Conservation (phyloP, 108 stramenopile species). For the Cylindrotheca closterium region DNA sequence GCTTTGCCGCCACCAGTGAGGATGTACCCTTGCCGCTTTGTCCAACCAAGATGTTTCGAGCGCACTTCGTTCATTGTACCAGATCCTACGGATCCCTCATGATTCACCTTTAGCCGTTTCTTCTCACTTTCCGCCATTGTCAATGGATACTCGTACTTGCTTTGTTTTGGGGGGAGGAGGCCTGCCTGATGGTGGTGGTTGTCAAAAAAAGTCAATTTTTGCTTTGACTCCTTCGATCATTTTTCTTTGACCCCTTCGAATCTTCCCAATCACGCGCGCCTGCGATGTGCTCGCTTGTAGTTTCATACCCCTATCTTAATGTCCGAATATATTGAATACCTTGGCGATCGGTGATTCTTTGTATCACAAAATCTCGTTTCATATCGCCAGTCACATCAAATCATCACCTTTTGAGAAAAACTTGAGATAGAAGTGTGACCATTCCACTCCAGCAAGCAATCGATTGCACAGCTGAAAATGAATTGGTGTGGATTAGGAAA, state of each 20-base stretch:
- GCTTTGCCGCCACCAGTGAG: conserved; percentile 71
- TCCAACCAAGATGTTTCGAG: conserved; percentile 60
- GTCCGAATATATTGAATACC: too few species aligned
- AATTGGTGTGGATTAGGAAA: conserved; percentile 28
- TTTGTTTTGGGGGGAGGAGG: neutral
- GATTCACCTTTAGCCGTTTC: neutral
- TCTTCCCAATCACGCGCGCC: too few species aligned
- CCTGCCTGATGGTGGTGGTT: neutral
- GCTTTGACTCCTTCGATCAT: neutral
- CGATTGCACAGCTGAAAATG: too few species aligned
- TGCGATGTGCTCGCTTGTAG: too few species aligned
- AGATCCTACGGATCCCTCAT: neutral
- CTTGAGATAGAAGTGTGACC: too few species aligned
- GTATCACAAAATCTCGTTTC: too few species aligned
- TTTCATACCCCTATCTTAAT: too few species aligned
- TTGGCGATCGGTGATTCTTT: too few species aligned
- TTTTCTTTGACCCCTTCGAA: too few species aligned
- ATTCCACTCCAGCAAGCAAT: too few species aligned
- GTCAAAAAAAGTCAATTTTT: neutral
- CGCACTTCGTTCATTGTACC: neutral
- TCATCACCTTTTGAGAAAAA: too few species aligned
- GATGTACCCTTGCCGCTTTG: conserved; percentile 73
- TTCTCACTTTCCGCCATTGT: neutral
- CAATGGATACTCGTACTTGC: neutral
- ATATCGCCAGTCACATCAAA: too few species aligned